phyloP scores from a whole-genome alignment of 164 flowering plant genomes.

The Berberis vulgaris region DNA sequence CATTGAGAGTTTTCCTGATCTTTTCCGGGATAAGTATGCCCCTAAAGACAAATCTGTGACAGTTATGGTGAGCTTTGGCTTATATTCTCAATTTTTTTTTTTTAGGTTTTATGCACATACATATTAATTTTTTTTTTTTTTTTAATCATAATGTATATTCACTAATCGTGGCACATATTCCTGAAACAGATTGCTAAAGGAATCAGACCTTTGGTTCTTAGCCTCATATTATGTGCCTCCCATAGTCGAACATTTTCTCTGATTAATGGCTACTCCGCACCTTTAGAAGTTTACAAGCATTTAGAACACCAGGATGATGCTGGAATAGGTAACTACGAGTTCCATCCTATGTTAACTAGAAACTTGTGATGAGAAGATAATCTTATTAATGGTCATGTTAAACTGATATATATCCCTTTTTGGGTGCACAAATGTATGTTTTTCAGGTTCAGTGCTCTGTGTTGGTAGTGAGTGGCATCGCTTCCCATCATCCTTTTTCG shows the following conservation, averaged over 20 bases:
- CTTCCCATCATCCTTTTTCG: slow-evolving; percentile 81
- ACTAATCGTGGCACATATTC: background rate
- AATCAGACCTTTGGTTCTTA: slow-evolving; percentile 64
- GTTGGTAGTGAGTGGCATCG: slow-evolving; percentile 99
- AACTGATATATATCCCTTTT: background rate
- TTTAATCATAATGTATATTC: slow-evolving; percentile 4
- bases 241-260: slow-evolving; percentile 89
- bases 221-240: slow-evolving; percentile 70
- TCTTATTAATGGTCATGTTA: background rate
- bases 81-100: no score
- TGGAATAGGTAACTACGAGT: slow-evolving; percentile 45
- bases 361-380: no score
- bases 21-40: slow-evolving; percentile 53
- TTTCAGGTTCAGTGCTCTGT: slow-evolving; percentile 74
- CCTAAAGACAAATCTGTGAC: slow-evolving; percentile 30
- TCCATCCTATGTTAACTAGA: background rate
- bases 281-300: slow-evolving; percentile 78
- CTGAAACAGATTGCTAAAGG: slow-evolving; percentile 56
- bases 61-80: slow-evolving; percentile 37
- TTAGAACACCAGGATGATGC: slow-evolving; percentile 78
- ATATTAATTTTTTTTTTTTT: background rate
- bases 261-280: slow-evolving; percentile 84
- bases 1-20: slow-evolving; percentile 82
- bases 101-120: no score
- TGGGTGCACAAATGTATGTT: background rate